Base-by-base conservation (phyloP, 179 eudicot genomes). In the Silene vulgaris region DNA sequence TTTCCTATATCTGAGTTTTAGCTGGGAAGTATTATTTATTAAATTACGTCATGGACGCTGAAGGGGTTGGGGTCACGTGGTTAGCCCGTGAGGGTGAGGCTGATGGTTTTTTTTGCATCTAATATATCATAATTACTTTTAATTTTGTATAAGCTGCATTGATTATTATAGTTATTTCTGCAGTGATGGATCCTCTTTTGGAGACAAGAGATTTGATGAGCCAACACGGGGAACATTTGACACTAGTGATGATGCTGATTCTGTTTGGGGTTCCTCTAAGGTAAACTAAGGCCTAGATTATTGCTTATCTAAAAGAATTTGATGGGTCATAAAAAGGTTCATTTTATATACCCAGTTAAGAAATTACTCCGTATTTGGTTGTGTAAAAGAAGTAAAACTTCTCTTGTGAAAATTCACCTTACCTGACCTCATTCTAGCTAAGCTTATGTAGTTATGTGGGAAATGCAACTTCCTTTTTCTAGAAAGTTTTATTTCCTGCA, bases 171-270 rank as follows among this genome's bases (percentile, higher is more conserved):
- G 61, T 61, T 56, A 14, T 54, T 75, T 45, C 16, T 88, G 85
- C 88, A 91, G 96, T 79, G 86, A 89, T 76, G 75, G 57, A 78
- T 83, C 84, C 54, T 45, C 82, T 66, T 86, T 91, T 54, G 89
- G 85, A 75, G 88, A 87, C 19, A 95, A 78, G 86, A 76, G 77
- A 66, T 83, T 76, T 78, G 91, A 90, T 80, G 96, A 87, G 79
- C 91, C 89, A 67, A 80, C 80, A 57, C 83, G 86, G 84, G 95
- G 90, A 45, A 65, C 88, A 43, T 90, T 89, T 79, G 97, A 95
- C 71, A 32, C 80, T 59, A 80, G 75, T 78, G 91, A 85, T 80
- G 97, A 88, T 67, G 57, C 82, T 64, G 95, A 87, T 73, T 87
- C 93, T 0, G 79, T 74, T 3, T 90, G 90, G 97, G 90, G 76